These are phyloP conservation scores for Poterioochromonas sp. DNA, from an alignment of 352 stramenopile species.

Conservation along the genomic window DNA sequence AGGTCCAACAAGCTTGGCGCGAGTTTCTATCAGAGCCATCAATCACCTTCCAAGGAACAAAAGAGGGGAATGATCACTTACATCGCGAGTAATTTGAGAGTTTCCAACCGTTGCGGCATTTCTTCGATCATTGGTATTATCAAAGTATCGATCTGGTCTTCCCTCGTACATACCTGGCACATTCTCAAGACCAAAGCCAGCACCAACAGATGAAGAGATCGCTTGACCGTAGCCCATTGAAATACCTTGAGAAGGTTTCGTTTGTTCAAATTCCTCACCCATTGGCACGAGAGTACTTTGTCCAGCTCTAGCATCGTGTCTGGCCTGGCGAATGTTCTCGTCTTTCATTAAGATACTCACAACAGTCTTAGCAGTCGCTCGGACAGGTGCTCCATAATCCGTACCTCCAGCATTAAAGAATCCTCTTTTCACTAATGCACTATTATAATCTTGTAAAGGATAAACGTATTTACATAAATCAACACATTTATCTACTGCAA, in stretches of 20 bases:
- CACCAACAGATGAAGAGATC: constrained; percentile 6
- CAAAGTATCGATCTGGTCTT: constrained; percentile 46
- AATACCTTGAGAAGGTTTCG: neutral
- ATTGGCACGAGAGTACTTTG: neutral
- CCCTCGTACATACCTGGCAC: constrained; percentile 45
- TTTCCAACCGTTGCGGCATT: constrained; percentile 4
- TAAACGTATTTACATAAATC: constrained; percentile 23
- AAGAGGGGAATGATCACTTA: neutral
- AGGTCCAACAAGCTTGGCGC: neutral
- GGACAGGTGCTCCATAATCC: constrained; percentile 30
- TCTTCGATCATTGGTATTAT: constrained; percentile 39
- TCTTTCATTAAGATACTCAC: neutral
- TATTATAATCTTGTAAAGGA: constrained; percentile 16
- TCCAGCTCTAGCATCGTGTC: neutral
- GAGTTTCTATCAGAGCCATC: no score
- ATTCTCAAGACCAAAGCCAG: neutral
- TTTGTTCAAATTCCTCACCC: neutral
- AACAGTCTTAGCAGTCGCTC: neutral
- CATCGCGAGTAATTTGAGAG: constrained; percentile 19
- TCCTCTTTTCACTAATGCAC: constrained; percentile 22
- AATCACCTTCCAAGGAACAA: no score
- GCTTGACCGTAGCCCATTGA: constrained; percentile 12
- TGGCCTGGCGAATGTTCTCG: constrained; percentile 20
- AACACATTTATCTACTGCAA: constrained; percentile 12
- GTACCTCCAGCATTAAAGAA: constrained; percentile 27